These are phyloP conservation scores for Peterozyma toletana DNA, from an alignment of 805 yeast species.

Conservation along the genomic window DNA sequence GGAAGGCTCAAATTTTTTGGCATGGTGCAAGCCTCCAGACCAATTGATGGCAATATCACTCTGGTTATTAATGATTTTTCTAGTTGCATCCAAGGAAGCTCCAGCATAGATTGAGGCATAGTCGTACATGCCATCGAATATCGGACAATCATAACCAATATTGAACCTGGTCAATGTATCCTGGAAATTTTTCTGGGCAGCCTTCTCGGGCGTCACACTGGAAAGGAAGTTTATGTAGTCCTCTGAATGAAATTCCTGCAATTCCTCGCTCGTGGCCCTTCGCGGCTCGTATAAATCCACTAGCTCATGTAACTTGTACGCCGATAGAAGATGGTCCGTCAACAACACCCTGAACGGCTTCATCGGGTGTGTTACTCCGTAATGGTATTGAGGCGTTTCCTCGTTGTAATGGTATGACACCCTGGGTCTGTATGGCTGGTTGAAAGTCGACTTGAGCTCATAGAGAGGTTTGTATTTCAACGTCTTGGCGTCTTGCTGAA, in stretches of 20 bases:
- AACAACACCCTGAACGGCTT: conserved; percentile 91
- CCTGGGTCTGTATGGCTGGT: conserved; percentile 37
- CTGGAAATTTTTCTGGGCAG: conserved; percentile 39
- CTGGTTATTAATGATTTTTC: conserved; percentile 76
- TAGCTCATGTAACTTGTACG: conserved; percentile 77
- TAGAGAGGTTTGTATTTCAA: conserved; percentile 33
- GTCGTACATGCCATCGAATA: conserved; percentile 91
- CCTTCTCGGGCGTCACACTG: conserved; percentile 69
- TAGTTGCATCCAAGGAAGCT: conserved; percentile 88
- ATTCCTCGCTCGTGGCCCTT: conserved; percentile 74
- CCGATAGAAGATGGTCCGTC: conserved; percentile 84
- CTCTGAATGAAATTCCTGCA: conserved; percentile 75
- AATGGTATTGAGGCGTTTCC: conserved; percentile 73
- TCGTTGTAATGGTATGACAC: conserved; percentile 90
- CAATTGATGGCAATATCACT: conserved; percentile 94
- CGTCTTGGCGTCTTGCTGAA: conserved; percentile 9
- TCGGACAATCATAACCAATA: conserved; percentile 92
- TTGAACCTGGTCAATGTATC: conserved; percentile 64
- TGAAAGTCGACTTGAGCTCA: conserved; percentile 30
- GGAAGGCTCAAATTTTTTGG: conserved; percentile 88
- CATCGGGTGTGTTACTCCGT: conserved; percentile 97
- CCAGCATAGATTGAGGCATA: conserved; percentile 87
- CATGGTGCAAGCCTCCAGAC: conserved; percentile 97
- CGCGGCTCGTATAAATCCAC: conserved; percentile 89
- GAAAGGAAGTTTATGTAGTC: conserved; percentile 79